Evolutionary conservation across 2,329 filamentous ascomycete genomes (phyloP).

Genomic region (Neonectria sp.): DNA sequence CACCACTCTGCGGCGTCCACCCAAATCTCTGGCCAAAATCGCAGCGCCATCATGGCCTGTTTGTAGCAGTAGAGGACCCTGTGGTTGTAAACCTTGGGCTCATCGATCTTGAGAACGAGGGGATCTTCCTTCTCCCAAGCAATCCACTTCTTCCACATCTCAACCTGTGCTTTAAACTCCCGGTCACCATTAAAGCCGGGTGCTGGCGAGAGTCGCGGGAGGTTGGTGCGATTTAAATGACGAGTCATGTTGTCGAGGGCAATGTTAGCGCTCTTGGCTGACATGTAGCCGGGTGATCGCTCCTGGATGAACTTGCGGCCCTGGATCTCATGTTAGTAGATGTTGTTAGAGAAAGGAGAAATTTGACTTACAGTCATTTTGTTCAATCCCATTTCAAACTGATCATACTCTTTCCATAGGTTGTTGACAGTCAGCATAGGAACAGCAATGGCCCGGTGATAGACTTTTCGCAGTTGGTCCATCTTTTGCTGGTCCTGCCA

Average conservation of each 20-base stretch:
- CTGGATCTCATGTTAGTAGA: conserved; percentile 59
- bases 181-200: conserved; percentile 89
- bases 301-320: conserved; percentile 96
- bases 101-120: conserved; percentile 87
- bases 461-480: conserved; percentile 92
- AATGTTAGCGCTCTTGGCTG: conserved; percentile 90
- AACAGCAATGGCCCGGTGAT: conserved; percentile 89
- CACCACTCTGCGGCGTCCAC: conserved; percentile 95
- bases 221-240: conserved; percentile 80
- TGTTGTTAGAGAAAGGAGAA: conserved; percentile 21
- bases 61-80: conserved; percentile 93
- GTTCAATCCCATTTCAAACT: conserved; percentile 94
- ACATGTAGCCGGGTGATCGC: conserved; percentile 94
- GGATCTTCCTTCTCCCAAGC: conserved; percentile 96
- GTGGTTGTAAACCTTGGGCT: conserved; percentile 80
- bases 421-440: conserved; percentile 87
- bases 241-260: conserved; percentile 91
- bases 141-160: conserved; percentile 95
- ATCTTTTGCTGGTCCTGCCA: conserved; percentile 99
- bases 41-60: conserved; percentile 91
- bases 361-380: conserved; percentile 81
- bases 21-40: conserved; percentile 98
- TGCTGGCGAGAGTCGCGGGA: conserved; percentile 86
- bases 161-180: conserved; percentile 87
- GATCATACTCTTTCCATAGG: conserved; percentile 98